A percentile compares a stretch with the other conserved stretches of the same genome.
Evolutionary conservation across 768 basidiomycete genomes (phyloP).

Genomic region (Rhizopogon rudus): DNA sequence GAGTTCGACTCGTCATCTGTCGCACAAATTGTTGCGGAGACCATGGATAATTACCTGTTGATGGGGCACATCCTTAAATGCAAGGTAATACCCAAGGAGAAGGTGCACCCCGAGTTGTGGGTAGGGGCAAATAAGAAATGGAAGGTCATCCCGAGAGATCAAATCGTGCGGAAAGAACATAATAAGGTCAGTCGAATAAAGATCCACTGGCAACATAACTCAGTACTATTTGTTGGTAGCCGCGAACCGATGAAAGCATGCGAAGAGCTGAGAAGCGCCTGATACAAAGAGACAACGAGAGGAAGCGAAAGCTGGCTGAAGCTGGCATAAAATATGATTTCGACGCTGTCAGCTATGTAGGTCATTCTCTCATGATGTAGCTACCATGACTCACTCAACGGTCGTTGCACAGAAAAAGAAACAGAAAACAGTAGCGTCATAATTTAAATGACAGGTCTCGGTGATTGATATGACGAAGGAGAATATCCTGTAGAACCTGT

Average conservation of each 20-base stretch:
- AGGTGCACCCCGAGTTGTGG: slow-evolving; percentile 94
- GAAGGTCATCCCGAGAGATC: slow-evolving; percentile 68
- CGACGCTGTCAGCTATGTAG: slow-evolving; percentile 75
- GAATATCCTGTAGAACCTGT: not conserved
- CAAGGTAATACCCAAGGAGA: slow-evolving; percentile 82
- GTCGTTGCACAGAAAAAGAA: slow-evolving; percentile 30
- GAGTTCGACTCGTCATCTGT: slow-evolving; percentile 89
- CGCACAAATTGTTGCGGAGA: slow-evolving; percentile 93
- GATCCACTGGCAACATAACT: not conserved
- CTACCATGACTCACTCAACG: not conserved
- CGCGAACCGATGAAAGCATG: slow-evolving; percentile 69
- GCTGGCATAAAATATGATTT: slow-evolving; percentile 88
- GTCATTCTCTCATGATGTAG: slow-evolving; percentile 24
- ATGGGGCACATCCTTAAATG: slow-evolving; percentile 92
- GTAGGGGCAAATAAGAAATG: slow-evolving; percentile 95
- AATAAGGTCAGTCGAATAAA: slow-evolving; percentile 64
- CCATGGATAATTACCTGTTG: slow-evolving; percentile 98
- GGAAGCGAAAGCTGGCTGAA: slow-evolving; percentile 74
- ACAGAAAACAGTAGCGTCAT: slow-evolving; percentile 19
- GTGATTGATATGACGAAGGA: not conserved
- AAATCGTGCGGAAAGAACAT: slow-evolving; percentile 66
- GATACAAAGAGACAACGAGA: slow-evolving; percentile 47
- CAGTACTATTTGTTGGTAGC: slow-evolving; percentile 32
- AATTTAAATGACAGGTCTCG: not conserved
- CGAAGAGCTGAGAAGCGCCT: slow-evolving; percentile 61